A percentile compares a stretch with the other conserved stretches of the same genome.
These are phyloP conservation scores for Lasiosphaeria hispida DNA, from an alignment of 495 filamentous ascomycete species.

Conservation along the genomic window DNA sequence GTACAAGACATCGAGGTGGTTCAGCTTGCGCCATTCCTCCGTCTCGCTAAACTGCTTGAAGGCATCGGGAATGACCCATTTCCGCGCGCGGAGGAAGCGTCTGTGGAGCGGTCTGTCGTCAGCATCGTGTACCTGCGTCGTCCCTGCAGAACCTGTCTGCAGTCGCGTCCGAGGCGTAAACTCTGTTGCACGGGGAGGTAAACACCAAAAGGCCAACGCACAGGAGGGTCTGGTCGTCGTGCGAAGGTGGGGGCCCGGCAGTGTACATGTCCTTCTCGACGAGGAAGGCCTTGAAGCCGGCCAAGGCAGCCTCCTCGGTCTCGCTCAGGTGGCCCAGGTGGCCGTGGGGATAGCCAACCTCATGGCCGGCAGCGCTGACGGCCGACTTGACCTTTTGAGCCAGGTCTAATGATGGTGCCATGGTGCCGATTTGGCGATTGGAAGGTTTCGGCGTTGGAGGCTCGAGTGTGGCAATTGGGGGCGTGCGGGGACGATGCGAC, in stretches of 20 bases:
- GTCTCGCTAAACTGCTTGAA: conserved; percentile 84
- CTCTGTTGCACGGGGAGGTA: background rate
- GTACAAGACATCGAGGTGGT: conserved; percentile 70
- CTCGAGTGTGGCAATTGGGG: background rate
- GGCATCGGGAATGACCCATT: conserved; percentile 69
- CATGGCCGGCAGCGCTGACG: conserved; percentile 31
- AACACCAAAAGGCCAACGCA: conserved; percentile 42
- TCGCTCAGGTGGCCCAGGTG: conserved; percentile 71
- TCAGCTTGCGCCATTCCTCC: conserved; percentile 80
- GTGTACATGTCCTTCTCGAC: conserved; percentile 65
- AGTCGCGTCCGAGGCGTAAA: too few relatives aligned
- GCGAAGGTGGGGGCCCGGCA: conserved; percentile 55
- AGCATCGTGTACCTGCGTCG: background rate
- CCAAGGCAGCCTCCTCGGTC: conserved; percentile 63
- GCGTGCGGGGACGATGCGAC: background rate
- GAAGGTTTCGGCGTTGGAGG: background rate
- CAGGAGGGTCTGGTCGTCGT: conserved; percentile 81
- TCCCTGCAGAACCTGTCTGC: too few relatives aligned
- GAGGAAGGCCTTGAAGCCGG: conserved; percentile 64
- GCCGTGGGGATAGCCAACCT: conserved; percentile 58
- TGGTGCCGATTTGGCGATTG: background rate
- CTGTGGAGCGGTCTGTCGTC: conserved; percentile 37
- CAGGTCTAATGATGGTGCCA: background rate
- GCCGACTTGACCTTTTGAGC: conserved; percentile 18
- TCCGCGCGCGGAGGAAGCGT: conserved; percentile 76